Conservation (phyloP, 75 land plant species). For the Pinus albicaulis region DNA sequence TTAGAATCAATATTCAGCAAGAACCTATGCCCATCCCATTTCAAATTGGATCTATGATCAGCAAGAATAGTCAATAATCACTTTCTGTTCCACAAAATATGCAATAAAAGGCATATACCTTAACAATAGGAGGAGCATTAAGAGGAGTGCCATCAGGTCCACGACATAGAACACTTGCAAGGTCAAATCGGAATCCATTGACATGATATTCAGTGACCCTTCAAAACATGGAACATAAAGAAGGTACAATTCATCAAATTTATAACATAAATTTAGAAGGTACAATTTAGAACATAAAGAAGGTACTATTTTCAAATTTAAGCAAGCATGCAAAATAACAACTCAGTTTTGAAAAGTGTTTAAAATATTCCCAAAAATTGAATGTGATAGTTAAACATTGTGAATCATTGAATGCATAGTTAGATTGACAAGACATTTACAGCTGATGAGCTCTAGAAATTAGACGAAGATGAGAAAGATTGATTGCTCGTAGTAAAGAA, state of each 20-base stretch:
- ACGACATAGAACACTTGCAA: constrained; percentile 97
- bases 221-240: constrained; percentile 5
- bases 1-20: not conserved
- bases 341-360: not conserved
- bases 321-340: not conserved
- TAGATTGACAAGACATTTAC: too few relatives aligned
- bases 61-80: too few relatives aligned
- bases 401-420: too few relatives aligned
- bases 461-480: too few relatives aligned
- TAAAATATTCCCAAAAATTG: too few relatives aligned
- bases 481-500: too few relatives aligned
- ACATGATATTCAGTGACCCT: constrained; percentile 97
- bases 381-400: too few relatives aligned
- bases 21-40: not conserved
- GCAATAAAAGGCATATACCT: constrained; percentile 31
- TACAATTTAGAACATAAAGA: constrained; percentile 1
- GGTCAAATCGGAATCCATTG: constrained; percentile 98
- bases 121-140: constrained; percentile 74
- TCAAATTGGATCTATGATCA: too few relatives aligned
- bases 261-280: not conserved
- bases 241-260: not conserved
- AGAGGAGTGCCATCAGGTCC: constrained; percentile 90
- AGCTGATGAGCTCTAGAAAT: too few relatives aligned
- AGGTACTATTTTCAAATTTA: not conserved
- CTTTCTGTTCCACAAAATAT: too few relatives aligned